Conservation (phyloP, 148 eudicot species). For the Chenopodium suecicum region DNA sequence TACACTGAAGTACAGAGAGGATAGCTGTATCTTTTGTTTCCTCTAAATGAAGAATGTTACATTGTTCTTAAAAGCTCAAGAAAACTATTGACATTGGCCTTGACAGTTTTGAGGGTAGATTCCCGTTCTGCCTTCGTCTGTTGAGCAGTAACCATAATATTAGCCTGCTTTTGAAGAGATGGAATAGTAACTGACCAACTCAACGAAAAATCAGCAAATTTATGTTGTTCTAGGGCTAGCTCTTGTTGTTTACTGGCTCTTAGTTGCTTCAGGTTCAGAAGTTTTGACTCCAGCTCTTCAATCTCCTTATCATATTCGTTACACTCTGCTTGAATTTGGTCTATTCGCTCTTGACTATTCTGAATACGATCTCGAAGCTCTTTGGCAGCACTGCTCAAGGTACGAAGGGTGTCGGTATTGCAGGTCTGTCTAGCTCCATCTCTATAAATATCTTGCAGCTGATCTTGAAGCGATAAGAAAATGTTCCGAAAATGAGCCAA, state of each 20-base stretch:
- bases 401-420: constrained; percentile 11
- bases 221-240: constrained; percentile 5
- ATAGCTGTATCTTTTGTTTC: not conserved
- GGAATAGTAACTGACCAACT: constrained; percentile 25
- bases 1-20: not conserved
- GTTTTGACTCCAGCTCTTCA: constrained; percentile 15
- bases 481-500: constrained; percentile 18
- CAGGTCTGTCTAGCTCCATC: constrained; percentile 6
- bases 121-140: constrained; percentile 22
- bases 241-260: constrained; percentile 22
- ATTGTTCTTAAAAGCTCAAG: constrained; percentile 26
- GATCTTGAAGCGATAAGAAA: constrained; percentile 18
- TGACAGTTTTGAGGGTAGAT: constrained; percentile 25
- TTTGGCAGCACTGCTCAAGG: constrained; percentile 19
- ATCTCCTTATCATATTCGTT: constrained; percentile 18
- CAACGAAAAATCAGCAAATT: constrained; percentile 17
- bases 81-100: constrained; percentile 27
- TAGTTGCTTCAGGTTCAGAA: constrained; percentile 14
- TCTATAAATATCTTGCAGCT: constrained; percentile 16
- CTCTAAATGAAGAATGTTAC: not conserved
- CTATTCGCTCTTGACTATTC: constrained; percentile 15
- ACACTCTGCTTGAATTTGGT: constrained; percentile 17
- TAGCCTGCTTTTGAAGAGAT: constrained; percentile 20
- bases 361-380: constrained; percentile 26
- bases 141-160: constrained; percentile 22